Percentiles rank a stretch among this genome's conserved stretches.
These are phyloP conservation scores for Entomortierella chlamydospora DNA, from an alignment of 192 early-diverging fungal genomes.

Conservation along the genomic window DNA sequence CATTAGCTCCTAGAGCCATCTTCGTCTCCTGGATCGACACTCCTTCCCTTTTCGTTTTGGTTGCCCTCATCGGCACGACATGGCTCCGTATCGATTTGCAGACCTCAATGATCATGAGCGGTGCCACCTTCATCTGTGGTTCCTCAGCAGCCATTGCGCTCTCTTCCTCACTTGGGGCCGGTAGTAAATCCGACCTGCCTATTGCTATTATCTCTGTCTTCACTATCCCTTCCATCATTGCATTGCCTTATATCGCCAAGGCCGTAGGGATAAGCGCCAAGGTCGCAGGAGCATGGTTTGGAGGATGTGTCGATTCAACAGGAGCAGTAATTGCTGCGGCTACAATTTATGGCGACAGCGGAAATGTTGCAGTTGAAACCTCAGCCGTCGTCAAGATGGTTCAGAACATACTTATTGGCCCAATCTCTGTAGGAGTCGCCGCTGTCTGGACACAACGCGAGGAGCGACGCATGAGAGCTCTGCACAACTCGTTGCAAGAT, in stretches of 20 bases:
- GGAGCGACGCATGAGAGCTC: conserved; percentile 32
- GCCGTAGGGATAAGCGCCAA: conserved; percentile 52
- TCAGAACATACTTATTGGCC: conserved; percentile 66
- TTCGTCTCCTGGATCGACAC: conserved; percentile 70
- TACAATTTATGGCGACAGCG: conserved; percentile 62
- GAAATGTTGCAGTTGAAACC: conserved; percentile 58
- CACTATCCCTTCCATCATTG: conserved; percentile 67
- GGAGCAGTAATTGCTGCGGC: conserved; percentile 68
- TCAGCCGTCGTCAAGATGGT: conserved; percentile 70
- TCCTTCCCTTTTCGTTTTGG: conserved; percentile 61
- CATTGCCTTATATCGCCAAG: conserved; percentile 64
- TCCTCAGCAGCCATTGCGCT: conserved; percentile 65
- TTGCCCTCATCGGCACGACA: conserved; percentile 59
- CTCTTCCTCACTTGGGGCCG: conserved; percentile 59
- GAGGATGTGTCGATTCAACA: conserved; percentile 67
- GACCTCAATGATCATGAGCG: conserved; percentile 64
- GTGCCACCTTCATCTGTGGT: conserved; percentile 69
- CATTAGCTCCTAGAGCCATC: conserved; percentile 65
- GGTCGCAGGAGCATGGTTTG: conserved; percentile 67
- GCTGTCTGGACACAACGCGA: conserved; percentile 61
- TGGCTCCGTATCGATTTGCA: conserved; percentile 62
- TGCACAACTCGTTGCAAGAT: conserved; percentile 31
- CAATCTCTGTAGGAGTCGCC: conserved; percentile 62
- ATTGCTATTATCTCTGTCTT: conserved; percentile 70
- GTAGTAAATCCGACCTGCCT: conserved; percentile 62